Conservation (phyloP, 2,329 filamentous ascomycete genomes). For the Pseudocercospora fijiensis region DNA sequence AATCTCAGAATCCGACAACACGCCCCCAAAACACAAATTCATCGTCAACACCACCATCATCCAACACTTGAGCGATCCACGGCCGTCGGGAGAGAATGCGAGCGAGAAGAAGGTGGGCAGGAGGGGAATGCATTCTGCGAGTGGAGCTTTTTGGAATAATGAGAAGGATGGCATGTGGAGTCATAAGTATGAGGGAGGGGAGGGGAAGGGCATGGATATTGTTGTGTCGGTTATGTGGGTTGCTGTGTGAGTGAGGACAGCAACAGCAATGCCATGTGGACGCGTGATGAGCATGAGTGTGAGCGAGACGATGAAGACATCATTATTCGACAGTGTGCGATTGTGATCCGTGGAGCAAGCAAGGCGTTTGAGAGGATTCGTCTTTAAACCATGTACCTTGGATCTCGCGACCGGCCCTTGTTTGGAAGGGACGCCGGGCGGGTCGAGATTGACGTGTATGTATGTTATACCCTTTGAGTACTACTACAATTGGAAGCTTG, state of each 20-base stretch:
- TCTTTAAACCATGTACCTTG: too few relatives aligned
- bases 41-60: constrained; percentile 98
- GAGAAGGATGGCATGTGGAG: constrained; percentile 89
- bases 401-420: neutral
- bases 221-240: constrained; percentile 68
- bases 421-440: neutral
- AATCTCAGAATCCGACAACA: constrained; percentile 59
- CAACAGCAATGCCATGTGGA: neutral
- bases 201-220: constrained; percentile 54
- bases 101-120: constrained; percentile 72
- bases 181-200: constrained; percentile 71
- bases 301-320: constrained; percentile 5
- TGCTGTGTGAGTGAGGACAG: constrained; percentile 46
- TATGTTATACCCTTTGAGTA: constrained; percentile 4
- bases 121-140: constrained; percentile 85
- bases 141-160: constrained; percentile 85
- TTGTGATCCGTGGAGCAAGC: constrained; percentile 2
- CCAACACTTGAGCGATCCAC: constrained; percentile 77
- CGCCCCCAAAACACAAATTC: constrained; percentile 75
- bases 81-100: constrained; percentile 59
- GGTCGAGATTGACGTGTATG: neutral
- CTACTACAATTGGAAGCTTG: neutral
- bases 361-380: constrained; percentile 8
- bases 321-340: neutral
- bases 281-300: neutral